Percentiles rank a stretch among this genome's conserved stretches.
These are phyloP conservation scores for Ustilago cynodontis DNA, from an alignment of 1,284 basidiomycete species.

Conservation along the genomic window DNA sequence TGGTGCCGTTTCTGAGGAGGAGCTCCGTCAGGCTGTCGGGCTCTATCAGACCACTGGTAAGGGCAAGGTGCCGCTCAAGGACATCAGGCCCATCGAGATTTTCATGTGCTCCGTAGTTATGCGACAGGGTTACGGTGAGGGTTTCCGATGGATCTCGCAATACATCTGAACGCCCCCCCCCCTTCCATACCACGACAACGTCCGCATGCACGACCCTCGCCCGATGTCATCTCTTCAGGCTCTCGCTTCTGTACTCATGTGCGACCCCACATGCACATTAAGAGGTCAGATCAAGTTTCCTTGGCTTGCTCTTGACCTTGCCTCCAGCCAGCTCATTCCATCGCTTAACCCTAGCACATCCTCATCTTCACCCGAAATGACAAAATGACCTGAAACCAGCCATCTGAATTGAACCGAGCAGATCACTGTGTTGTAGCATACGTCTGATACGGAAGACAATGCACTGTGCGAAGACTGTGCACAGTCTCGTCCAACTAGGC, in stretches of 20 bases:
- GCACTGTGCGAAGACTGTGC: too few relatives aligned
- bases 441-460: too few relatives aligned
- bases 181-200: background rate
- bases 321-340: background rate
- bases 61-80: slow-evolving; percentile 94
- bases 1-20: slow-evolving; percentile 96
- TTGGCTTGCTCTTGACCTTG: background rate
- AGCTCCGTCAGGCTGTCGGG: slow-evolving; percentile 93
- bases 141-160: slow-evolving; percentile 99
- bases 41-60: slow-evolving; percentile 99
- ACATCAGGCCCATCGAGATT: slow-evolving; percentile 97
- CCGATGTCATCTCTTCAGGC: background rate
- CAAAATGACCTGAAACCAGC: slow-evolving; percentile 11
- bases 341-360: background rate
- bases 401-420: background rate
- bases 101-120: slow-evolving; percentile 99
- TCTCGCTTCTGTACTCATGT: too few relatives aligned
- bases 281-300: too few relatives aligned
- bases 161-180: slow-evolving; percentile 73
- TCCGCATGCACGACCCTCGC: background rate
- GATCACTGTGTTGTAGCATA: too few relatives aligned
- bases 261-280: too few relatives aligned
- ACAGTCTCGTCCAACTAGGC: too few relatives aligned
- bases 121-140: slow-evolving; percentile 98
- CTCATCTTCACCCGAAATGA: slow-evolving; percentile 8